Evolutionary conservation across 108 stramenopile species (phyloP).

Genomic region (Pseudonitzschia delicatissima): DNA sequence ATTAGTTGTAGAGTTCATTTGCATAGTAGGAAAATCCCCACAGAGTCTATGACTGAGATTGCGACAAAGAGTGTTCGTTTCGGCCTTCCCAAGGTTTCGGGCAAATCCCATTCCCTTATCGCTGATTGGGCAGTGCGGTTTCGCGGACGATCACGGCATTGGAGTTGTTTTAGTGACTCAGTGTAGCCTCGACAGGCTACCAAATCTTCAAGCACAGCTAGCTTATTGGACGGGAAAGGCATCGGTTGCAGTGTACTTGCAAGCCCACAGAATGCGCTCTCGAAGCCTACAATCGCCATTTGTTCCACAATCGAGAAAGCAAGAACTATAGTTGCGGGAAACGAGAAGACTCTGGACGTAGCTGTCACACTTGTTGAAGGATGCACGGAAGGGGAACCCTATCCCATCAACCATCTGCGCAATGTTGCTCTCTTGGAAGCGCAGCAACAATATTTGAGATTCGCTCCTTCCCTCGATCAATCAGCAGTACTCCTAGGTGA

Average conservation of each 20-base stretch:
- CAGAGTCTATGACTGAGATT: too few species aligned
- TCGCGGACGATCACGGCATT: too few species aligned
- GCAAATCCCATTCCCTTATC: too few species aligned
- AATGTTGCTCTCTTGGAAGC: neutral
- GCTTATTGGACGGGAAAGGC: neutral
- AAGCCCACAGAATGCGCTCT: neutral
- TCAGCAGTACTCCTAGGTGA: neutral
- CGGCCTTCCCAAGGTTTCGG: too few species aligned
- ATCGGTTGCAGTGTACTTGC: neutral
- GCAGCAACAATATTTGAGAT: neutral
- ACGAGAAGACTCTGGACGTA: neutral
- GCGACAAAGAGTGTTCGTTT: too few species aligned
- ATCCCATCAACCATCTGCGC: neutral
- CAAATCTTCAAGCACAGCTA: neutral
- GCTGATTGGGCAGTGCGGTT: too few species aligned
- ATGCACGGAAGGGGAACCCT: neutral
- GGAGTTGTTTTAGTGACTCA: neutral
- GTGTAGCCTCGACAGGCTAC: neutral
- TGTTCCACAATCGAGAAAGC: neutral
- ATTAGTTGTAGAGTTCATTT: too few species aligned
- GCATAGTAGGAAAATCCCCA: too few species aligned
- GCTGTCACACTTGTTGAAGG: neutral
- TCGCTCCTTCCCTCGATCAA: neutral
- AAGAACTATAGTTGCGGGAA: neutral
- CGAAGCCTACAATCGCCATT: neutral